Conservation (phyloP, 108 stramenopile genomes). For the Fragilaria crotonensis region DNA sequence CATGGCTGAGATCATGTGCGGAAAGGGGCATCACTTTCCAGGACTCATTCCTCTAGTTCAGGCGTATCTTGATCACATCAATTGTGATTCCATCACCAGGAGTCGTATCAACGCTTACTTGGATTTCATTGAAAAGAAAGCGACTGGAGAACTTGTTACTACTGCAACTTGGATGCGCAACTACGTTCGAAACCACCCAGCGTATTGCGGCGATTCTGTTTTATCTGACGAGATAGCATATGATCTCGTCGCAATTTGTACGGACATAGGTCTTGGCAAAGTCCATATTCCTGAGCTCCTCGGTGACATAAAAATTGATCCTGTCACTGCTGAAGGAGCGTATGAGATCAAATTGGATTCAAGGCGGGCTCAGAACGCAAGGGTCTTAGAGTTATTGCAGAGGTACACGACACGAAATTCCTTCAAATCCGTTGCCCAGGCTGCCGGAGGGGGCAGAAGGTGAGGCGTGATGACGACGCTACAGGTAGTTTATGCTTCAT, state of each 20-base stretch:
- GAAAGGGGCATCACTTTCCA: conserved; percentile 95
- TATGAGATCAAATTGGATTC: conserved; percentile 77
- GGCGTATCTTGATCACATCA: conserved; percentile 96
- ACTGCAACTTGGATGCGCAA: conserved; percentile 94
- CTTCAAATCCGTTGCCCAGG: conserved; percentile 9
- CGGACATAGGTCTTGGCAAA: conserved; percentile 80
- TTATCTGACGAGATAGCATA: conserved; percentile 90
- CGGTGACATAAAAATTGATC: conserved; percentile 64
- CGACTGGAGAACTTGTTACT: conserved; percentile 89
- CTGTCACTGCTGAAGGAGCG: conserved; percentile 69
- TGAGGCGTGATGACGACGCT: background rate
- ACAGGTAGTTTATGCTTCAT: background rate
- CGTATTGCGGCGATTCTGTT: conserved; percentile 90
- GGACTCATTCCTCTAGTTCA: conserved; percentile 93
- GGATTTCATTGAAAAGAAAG: conserved; percentile 78
- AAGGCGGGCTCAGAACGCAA: conserved; percentile 51
- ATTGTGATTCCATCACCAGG: conserved; percentile 75
- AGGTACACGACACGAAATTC: conserved; percentile 43
- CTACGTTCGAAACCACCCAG: conserved; percentile 86
- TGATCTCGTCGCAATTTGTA: conserved; percentile 81
- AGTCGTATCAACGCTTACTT: conserved; percentile 71
- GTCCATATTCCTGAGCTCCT: conserved; percentile 70
- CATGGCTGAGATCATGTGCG: conserved; percentile 93
- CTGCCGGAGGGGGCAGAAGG: too few relatives aligned
- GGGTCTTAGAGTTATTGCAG: conserved; percentile 49